These are phyloP conservation scores for Ganoderma boninense DNA, from an alignment of 1,284 basidiomycete genomes.

Conservation along the genomic window DNA sequence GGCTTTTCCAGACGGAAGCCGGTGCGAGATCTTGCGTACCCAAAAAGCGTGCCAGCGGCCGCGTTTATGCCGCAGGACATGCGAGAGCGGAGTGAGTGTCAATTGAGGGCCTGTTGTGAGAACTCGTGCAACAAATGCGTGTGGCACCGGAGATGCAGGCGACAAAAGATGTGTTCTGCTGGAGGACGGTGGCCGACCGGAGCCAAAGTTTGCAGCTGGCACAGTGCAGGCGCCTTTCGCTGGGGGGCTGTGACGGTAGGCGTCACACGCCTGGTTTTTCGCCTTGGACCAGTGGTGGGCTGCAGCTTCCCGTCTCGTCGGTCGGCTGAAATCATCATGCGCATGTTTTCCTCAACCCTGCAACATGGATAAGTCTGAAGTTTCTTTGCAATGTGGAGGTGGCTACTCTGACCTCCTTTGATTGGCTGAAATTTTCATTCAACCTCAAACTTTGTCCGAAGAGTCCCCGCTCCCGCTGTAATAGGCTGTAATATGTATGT, in stretches of 20 bases:
- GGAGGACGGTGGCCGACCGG: background rate
- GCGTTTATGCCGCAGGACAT: conserved; percentile 6
- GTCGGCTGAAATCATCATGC: background rate
- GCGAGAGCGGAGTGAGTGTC: conserved; percentile 3
- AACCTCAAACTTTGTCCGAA: background rate
- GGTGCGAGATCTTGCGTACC: background rate
- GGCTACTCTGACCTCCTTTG: background rate
- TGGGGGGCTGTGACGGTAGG: background rate
- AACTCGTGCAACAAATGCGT: background rate
- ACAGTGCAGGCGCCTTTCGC: too few species aligned
- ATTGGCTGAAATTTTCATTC: background rate
- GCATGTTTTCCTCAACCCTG: background rate
- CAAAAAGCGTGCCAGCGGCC: background rate
- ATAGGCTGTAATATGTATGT: background rate
- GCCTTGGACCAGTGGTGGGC: too few species aligned
- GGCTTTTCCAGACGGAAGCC: background rate
- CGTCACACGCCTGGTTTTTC: background rate
- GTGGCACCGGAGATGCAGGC: background rate
- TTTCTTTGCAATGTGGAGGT: background rate
- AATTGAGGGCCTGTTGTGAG: background rate
- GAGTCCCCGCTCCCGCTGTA: background rate
- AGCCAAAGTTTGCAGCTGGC: too few species aligned
- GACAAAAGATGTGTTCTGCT: background rate
- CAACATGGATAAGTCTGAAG: background rate
- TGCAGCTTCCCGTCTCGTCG: background rate